A percentile compares a stretch with the other conserved stretches of the same genome.
phyloP scores from a whole-genome alignment of 371 early-diverging fungal genomes.

The Mortierella sp. region DNA sequence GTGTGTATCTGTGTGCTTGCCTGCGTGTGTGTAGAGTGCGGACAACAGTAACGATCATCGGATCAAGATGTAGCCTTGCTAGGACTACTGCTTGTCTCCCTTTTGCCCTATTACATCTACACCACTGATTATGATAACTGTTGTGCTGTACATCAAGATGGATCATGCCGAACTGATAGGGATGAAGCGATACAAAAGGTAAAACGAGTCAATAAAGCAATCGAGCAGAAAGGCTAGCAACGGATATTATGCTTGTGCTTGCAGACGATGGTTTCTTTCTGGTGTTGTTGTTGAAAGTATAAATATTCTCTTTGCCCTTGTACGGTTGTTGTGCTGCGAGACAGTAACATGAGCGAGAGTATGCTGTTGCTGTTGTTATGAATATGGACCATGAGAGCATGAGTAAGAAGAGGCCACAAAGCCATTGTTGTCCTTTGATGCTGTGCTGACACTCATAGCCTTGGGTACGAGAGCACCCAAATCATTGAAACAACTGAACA shows the following conservation, averaged over 20 bases:
- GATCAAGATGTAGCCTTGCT: neutral
- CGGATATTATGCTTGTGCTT: constrained; percentile 3
- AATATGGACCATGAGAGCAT: neutral
- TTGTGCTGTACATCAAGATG: neutral
- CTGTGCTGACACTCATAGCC: too few relatives aligned
- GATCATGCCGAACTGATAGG: neutral
- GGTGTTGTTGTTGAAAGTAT: neutral
- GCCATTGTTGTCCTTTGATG: neutral
- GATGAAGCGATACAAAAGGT: neutral
- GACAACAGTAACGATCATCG: neutral
- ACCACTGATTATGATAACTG: neutral
- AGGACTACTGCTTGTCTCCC: neutral
- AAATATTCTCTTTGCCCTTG: neutral
- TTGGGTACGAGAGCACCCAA: neutral
- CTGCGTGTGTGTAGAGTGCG: neutral
- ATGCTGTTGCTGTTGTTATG: neutral
- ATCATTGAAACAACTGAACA: neutral
- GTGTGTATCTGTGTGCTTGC: neutral
- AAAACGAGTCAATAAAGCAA: neutral
- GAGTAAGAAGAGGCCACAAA: neutral
- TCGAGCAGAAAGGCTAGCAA: neutral
- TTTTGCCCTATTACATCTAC: too few relatives aligned
- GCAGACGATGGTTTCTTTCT: neutral
- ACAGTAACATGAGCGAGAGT: neutral
- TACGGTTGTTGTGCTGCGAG: neutral